phyloP scores from a whole-genome alignment of 192 early-diverging fungal species.

The Coemansia sp. region DNA sequence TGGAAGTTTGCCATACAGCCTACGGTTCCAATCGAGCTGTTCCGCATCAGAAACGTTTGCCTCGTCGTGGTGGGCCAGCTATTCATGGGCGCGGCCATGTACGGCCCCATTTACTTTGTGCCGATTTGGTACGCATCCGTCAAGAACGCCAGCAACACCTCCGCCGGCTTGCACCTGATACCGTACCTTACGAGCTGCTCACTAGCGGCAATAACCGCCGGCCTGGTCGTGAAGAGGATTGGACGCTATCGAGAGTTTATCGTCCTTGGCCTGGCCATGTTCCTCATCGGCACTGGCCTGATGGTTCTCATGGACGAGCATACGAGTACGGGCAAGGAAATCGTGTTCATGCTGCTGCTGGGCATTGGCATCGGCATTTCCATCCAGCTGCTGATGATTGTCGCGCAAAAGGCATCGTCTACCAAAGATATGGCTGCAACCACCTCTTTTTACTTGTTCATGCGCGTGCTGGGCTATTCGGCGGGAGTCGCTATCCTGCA shows the following conservation, averaged over 20 bases:
- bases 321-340: conserved; percentile 57
- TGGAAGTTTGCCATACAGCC: conserved; percentile 66
- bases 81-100: conserved; percentile 40
- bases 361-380: conserved; percentile 77
- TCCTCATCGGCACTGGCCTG: conserved; percentile 67
- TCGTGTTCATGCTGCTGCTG: conserved; percentile 68
- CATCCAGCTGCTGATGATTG: conserved; percentile 71
- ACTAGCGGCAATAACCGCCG: conserved; percentile 57
- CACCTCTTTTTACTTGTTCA: conserved; percentile 66
- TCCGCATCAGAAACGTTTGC: conserved; percentile 28
- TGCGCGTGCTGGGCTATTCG: conserved; percentile 64
- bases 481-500: conserved; percentile 61
- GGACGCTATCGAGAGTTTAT: conserved; percentile 69
- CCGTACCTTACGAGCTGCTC: conserved; percentile 33
- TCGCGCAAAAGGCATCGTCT: conserved; percentile 68
- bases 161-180: conserved; percentile 31
- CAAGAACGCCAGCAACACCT: conserved; percentile 27
- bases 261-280: conserved; percentile 63
- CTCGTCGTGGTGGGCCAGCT: conserved; percentile 17
- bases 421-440: conserved; percentile 64
- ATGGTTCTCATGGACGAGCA: conserved; percentile 58
- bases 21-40: conserved; percentile 50
- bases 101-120: conserved; percentile 34
- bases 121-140: conserved; percentile 40
- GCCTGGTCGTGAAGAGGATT: conserved; percentile 60